phyloP scores from a whole-genome alignment of 768 basidiomycete species.

The Albatrellus ellisii region DNA sequence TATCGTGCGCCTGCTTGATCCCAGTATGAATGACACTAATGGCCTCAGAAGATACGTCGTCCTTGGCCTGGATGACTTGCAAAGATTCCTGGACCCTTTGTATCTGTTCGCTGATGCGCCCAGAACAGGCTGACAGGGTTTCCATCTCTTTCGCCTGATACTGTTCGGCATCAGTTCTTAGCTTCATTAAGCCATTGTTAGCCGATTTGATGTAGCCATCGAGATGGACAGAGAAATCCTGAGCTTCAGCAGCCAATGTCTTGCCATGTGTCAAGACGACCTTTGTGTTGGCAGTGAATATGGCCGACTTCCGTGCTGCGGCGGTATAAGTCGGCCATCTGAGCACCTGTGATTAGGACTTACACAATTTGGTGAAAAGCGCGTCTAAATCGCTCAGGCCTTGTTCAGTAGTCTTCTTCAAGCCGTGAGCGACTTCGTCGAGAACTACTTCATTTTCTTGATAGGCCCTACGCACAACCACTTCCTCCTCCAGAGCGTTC shows the following conservation, averaged over 20 bases:
- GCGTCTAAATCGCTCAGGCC: slow-evolving; percentile 56
- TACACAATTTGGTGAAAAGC: slow-evolving; percentile 78
- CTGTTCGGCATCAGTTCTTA: slow-evolving; percentile 43
- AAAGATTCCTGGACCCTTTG: slow-evolving; percentile 39
- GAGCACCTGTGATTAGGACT: slow-evolving; percentile 12
- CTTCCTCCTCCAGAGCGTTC: slow-evolving; percentile 63
- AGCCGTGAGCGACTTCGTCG: slow-evolving; percentile 55
- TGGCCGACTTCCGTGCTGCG: slow-evolving; percentile 59
- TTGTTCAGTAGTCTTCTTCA: slow-evolving; percentile 56
- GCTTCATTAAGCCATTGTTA: slow-evolving; percentile 34
- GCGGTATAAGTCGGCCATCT: slow-evolving; percentile 6
- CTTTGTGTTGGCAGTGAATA: slow-evolving; percentile 51
- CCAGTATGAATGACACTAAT: slow-evolving; percentile 32
- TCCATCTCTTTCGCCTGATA: slow-evolving; percentile 46
- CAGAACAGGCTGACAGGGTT: slow-evolving; percentile 33
- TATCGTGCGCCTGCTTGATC: slow-evolving; percentile 38
- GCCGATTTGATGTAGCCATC: slow-evolving; percentile 48
- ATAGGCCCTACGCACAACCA: slow-evolving; percentile 63
- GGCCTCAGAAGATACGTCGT: slow-evolving; percentile 40
- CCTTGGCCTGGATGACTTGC: slow-evolving; percentile 39
- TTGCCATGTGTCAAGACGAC: slow-evolving; percentile 51
- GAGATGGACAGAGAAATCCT: slow-evolving; percentile 41
- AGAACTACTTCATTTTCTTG: slow-evolving; percentile 59
- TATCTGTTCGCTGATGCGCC: slow-evolving; percentile 45
- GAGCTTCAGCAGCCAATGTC: slow-evolving; percentile 39